Evolutionary conservation across 495 filamentous ascomycete genomes (phyloP).

Genomic region (Bacidia rubella): DNA sequence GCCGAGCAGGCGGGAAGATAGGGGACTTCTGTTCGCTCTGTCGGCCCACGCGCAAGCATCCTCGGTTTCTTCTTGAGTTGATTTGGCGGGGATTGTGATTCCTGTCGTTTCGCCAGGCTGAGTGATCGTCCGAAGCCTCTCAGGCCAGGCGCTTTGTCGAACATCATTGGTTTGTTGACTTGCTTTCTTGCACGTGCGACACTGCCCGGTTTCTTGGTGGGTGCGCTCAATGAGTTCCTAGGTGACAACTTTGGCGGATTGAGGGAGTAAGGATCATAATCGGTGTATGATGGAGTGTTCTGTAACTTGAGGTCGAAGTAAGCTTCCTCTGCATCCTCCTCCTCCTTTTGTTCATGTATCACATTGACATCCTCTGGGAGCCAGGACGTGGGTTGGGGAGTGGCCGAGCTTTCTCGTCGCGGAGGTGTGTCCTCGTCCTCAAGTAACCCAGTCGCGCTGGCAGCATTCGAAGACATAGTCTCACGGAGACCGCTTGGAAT

Average conservation of each 20-base stretch:
- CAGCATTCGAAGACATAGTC: neutral
- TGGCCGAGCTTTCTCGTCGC: constrained; percentile 1
- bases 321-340: constrained; percentile 7
- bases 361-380: constrained; percentile 12
- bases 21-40: constrained; percentile 11
- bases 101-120: constrained; percentile 12
- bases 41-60: constrained; percentile 17
- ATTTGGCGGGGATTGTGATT: constrained; percentile 2
- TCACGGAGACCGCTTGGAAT: neutral
- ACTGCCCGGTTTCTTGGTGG: constrained; percentile 10
- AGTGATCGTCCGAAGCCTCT: constrained; percentile 10
- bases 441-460: neutral
- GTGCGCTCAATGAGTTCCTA: constrained; percentile 9
- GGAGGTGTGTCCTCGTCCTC: neutral
- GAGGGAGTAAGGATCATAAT: constrained; percentile 18
- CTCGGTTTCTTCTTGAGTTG: constrained; percentile 16
- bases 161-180: constrained; percentile 2
- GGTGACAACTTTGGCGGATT: constrained; percentile 14
- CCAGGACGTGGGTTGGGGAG: constrained; percentile 15
- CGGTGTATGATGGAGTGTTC: constrained; percentile 10
- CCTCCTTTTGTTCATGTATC: neutral
- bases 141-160: constrained; percentile 5
- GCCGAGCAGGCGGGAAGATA: constrained; percentile 13
- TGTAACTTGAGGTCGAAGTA: constrained; percentile 10
- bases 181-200: constrained; percentile 13